These are phyloP conservation scores for Coelastrella sp. DNA, from an alignment of 139 green algal species.

Conservation along the genomic window DNA sequence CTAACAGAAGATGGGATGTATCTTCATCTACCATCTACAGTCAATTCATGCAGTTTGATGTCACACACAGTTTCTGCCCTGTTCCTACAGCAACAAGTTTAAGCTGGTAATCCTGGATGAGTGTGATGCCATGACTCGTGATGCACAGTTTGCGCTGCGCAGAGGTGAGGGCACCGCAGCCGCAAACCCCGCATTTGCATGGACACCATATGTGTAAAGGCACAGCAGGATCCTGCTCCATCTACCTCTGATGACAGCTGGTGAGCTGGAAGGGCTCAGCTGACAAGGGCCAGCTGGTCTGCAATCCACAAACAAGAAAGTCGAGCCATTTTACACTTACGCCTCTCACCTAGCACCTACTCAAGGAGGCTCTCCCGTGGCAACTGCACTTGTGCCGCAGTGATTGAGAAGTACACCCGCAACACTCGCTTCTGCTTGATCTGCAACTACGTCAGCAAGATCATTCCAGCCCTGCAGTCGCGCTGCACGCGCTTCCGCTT, in stretches of 20 bases:
- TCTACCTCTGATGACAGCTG: too few species aligned
- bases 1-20: too few species aligned
- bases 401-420: conserved; percentile 98
- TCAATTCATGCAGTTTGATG: too few species aligned
- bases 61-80: not conserved
- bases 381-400: conserved; percentile 55
- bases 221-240: not conserved
- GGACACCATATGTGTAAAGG: not conserved
- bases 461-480: conserved; percentile 98
- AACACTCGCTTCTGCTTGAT: conserved; percentile 99
- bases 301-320: too few species aligned
- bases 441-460: conserved; percentile 98
- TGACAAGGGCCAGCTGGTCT: too few species aligned
- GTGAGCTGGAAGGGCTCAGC: too few species aligned
- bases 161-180: conserved; percentile 70
- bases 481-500: conserved; percentile 97
- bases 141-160: conserved; percentile 96
- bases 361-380: too few species aligned
- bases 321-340: too few species aligned
- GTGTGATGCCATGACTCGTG: conserved; percentile 98
- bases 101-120: conserved; percentile 99
- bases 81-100: conserved; percentile 81
- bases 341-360: too few species aligned
- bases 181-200: too few species aligned
- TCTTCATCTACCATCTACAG: too few species aligned